phyloP scores from a whole-genome alignment of 2,329 filamentous ascomycete species.

The Xylariaceae sp. region DNA sequence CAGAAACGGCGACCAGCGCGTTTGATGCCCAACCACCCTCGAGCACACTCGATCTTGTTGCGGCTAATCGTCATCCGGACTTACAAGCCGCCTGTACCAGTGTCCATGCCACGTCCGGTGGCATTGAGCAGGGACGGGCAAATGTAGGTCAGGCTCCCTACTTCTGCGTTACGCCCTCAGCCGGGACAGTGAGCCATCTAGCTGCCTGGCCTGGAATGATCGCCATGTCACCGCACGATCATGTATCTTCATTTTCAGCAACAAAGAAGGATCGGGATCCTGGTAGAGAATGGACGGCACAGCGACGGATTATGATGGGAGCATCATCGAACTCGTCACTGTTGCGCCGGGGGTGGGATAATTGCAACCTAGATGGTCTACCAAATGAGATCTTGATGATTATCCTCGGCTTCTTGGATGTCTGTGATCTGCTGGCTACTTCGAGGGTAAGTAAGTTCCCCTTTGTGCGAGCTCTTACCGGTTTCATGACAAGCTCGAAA shows the following conservation, averaged over 20 bases:
- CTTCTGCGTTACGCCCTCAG: too few species aligned
- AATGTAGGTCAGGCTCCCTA: too few species aligned
- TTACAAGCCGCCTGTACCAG: not conserved
- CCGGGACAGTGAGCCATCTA: too few species aligned
- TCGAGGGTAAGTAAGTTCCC: slow-evolving; percentile 48
- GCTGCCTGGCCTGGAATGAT: not conserved
- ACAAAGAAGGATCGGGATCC: slow-evolving; percentile 3
- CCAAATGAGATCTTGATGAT: slow-evolving; percentile 55
- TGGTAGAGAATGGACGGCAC: slow-evolving; percentile 13
- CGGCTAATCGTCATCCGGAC: slow-evolving; percentile 5
- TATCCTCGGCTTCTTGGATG: slow-evolving; percentile 53
- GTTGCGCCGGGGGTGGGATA: slow-evolving; percentile 20
- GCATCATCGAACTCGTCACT: slow-evolving; percentile 14
- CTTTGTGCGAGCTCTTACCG: too few species aligned
- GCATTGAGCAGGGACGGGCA: too few species aligned
- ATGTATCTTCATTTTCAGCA: slow-evolving; percentile 3
- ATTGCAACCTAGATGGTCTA: slow-evolving; percentile 34
- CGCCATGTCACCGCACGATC: slow-evolving; percentile 9
- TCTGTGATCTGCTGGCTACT: slow-evolving; percentile 50
- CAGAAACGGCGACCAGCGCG: slow-evolving; percentile 14
- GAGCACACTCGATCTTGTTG: too few species aligned
- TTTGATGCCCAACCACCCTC: slow-evolving; percentile 27
- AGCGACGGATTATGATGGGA: slow-evolving; percentile 1
- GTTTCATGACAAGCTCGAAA: too few species aligned
- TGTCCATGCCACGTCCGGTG: too few species aligned